Conservation (phyloP, 2,329 filamentous ascomycete genomes). For the Sporothrix luriei region DNA sequence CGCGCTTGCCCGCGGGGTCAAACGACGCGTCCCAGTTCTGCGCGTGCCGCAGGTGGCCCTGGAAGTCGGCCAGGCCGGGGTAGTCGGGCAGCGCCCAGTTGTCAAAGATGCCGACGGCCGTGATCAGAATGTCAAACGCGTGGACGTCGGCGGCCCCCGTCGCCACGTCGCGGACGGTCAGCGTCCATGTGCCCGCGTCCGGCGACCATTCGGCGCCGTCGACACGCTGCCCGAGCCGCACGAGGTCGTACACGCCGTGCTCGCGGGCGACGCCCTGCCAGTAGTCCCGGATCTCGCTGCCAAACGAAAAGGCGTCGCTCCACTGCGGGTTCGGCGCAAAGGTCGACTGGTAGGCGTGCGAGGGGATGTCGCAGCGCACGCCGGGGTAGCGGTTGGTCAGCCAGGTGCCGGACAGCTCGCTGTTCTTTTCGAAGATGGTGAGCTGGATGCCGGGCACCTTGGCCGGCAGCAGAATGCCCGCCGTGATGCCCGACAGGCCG, state of each 20-base stretch:
- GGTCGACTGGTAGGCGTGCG: conserved; percentile 69
- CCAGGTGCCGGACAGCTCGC: conserved; percentile 54
- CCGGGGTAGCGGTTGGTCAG: conserved; percentile 42
- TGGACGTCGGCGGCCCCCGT: conserved; percentile 43
- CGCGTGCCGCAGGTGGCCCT: conserved; percentile 57
- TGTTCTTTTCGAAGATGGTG: conserved; percentile 69
- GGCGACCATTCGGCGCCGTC: conserved; percentile 59
- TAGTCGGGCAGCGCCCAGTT: conserved; percentile 57
- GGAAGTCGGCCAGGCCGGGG: conserved; percentile 54
- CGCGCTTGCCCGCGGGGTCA: conserved; percentile 51
- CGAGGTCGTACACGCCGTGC: conserved; percentile 63
- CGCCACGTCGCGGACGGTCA: conserved; percentile 49
- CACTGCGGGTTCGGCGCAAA: conserved; percentile 70
- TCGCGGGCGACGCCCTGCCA: conserved; percentile 65
- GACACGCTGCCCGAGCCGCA: conserved; percentile 60
- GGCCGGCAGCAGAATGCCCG: conserved; percentile 65
- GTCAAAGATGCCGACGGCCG: conserved; percentile 64
- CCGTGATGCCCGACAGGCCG: conserved; percentile 63
- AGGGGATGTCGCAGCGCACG: conserved; percentile 65
- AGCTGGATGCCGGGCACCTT: conserved; percentile 70
- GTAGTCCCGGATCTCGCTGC: conserved; percentile 67
- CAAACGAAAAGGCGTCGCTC: conserved; percentile 68
- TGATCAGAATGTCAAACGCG: conserved; percentile 61
- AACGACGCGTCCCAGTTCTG: conserved; percentile 57
- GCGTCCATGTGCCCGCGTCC: conserved; percentile 56